Conservation (phyloP, 805 yeast species). For the Metschnikowia lachancei region DNA sequence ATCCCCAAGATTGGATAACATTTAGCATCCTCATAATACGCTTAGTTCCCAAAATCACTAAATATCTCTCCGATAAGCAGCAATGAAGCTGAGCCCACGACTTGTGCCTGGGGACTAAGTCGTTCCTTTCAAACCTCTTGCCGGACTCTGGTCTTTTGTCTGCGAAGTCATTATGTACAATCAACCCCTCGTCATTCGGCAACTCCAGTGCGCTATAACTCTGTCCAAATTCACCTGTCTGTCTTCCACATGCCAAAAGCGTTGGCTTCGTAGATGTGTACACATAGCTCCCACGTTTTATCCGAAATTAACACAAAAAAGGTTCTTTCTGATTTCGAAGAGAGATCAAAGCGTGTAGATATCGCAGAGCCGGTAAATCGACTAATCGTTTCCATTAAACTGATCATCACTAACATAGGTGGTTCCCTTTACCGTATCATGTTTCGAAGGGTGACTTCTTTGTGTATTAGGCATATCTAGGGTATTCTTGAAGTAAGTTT, state of each 20-base stretch:
- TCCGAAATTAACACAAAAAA: conserved; percentile 65
- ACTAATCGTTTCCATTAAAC: conserved; percentile 25
- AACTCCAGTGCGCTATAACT: conserved; percentile 27
- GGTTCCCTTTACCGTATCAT: no score
- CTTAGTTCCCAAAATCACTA: conserved; percentile 69
- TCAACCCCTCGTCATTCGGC: conserved; percentile 23
- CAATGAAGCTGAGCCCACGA: conserved; percentile 64
- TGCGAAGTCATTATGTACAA: conserved; percentile 29
- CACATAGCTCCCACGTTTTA: conserved; percentile 69
- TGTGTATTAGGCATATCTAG: no score
- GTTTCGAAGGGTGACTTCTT: no score
- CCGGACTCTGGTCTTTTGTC: conserved; percentile 6
- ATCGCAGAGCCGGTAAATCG: conserved; percentile 33
- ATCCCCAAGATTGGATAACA: conserved; percentile 26
- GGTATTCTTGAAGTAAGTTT: no score
- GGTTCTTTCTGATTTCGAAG: conserved; percentile 54
- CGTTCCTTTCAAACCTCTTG: not conserved
- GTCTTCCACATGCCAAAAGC: conserved; percentile 64
- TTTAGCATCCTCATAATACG: conserved; percentile 71
- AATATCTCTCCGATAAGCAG: conserved; percentile 52
- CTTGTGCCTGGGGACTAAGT: conserved; percentile 24
- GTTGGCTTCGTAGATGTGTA: conserved; percentile 47
- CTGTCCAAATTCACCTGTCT: conserved; percentile 65
- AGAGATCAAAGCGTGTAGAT: conserved; percentile 28
- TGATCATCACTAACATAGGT: no score